Evolutionary conservation across 2,329 filamentous ascomycete genomes (phyloP), one percentile per base, ranked within the genome.

Genomic region (Aspergillus jensenii): DNA sequence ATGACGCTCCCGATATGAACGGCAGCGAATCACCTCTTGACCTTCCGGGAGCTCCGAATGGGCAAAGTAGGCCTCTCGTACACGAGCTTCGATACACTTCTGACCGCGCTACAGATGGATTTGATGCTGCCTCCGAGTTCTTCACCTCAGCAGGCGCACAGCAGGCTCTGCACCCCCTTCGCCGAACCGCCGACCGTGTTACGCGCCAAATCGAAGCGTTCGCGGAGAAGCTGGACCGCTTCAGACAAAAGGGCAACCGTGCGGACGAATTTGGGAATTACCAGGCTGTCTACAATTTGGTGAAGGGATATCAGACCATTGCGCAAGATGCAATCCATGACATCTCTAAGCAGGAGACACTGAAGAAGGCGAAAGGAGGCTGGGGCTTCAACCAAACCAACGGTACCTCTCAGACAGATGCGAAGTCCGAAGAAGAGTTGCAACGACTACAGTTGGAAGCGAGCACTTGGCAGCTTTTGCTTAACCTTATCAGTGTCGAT

Each of bases 391-490:
- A 59, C 45, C 67, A 62, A 21, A 64, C 37, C 49, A 65, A 64
- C 49, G 61, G 59, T 31, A 40, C 53, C 17, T 37, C 56, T 33
- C 55, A 60, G 11, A 55, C 63, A n/a, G 65, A 70, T 49, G 40
- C 64, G 11, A 71, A 72, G 52, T 60, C 59, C 4, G 64, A 70
- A 15, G 69, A 73, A 52, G 73, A 76, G 21, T 56, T 73, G 43
- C 80, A 83, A 68, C 83, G 85, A 56, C 89, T 91, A 82, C 87
- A 96, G 73, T 83, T 89, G 62, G 95, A 99, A 75, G 86, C 87
- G 41, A 91, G 96, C 67, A 95, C 92, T 0, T 99, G 95, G 95
- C 88, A 96, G 69, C 81, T 98, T 27, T 78, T 98, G 58, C 84
- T 87, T 49, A 84, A 90, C 40, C 80, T 96, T 60, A 82, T 96